Evolutionary conservation across 441 rosid species (phyloP), one percentile per base, ranked within the genome.

Genomic region (Populus hybrid): DNA sequence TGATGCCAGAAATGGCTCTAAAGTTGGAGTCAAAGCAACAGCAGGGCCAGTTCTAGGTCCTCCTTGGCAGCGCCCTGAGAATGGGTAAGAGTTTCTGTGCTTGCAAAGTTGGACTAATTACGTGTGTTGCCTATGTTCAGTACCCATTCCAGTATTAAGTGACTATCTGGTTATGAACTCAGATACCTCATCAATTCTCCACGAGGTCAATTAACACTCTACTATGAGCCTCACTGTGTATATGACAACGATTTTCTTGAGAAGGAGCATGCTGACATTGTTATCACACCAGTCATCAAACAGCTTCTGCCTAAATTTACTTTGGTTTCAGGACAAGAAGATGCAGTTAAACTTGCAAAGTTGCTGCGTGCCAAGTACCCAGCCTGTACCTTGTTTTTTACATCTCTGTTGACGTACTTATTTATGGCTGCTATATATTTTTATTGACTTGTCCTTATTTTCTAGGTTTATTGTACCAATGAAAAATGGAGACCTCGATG

Each of bases 1-100:
- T 64, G 89, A 85, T 40, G 83, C 76, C 65, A 83, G 77, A 82
- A 84, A 77, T 61, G 92, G 94, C 69, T 50, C 86, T 38, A 87
- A 89, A 71, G 86, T 91, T 74, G 84, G 76, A 83, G 84, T 90
- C 69, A 78, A 87, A 81, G 97, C 97, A n/a, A 93, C 94, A 40
- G 90, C 95, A 59, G 99, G 98, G 70, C 99, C 99, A 76, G 83
- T 95, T 69, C 87, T 93, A 0, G 99, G 99, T 84, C 99, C 98
- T 83, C 99, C 98, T 26, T 95, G 99, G 99, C 97, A 93, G 86
- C 93, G 92, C 31, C 99, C 99, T 71, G 99, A 93, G 87, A 95
- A 92, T 61, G 99, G 98, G 94, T 93, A 88, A 81, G 71, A 64
- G 7, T 26, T 23, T 64, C 7, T 42, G 38, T 29, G 12, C 64